These are phyloP conservation scores for Magnaporthiopsis rhizophila DNA, from an alignment of 2,329 filamentous ascomycete genomes.

Conservation along the genomic window DNA sequence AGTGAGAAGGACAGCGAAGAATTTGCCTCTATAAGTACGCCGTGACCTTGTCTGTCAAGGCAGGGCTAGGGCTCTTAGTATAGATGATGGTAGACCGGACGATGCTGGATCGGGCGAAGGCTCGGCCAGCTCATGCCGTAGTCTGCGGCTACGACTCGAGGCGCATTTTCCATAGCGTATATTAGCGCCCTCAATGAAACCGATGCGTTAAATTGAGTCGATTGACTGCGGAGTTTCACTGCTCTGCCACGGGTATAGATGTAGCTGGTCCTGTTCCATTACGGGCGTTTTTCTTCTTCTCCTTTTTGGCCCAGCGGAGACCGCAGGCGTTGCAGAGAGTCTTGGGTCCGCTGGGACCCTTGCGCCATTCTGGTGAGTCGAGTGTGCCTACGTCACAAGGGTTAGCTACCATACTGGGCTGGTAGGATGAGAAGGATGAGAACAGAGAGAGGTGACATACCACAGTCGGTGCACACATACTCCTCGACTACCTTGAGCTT, in stretches of 20 bases:
- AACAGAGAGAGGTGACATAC: slow-evolving; percentile 32
- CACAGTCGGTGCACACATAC: slow-evolving; percentile 93
- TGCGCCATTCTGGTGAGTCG: slow-evolving; percentile 93
- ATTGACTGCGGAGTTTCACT: not conserved
- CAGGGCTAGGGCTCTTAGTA: not conserved
- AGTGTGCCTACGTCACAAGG: slow-evolving; percentile 51
- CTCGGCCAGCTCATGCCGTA: not conserved
- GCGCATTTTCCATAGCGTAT: too few species aligned
- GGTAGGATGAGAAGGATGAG: not conserved
- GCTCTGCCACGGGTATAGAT: not conserved
- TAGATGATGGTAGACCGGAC: not conserved
- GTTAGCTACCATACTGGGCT: not conserved
- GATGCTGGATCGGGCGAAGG: not conserved
- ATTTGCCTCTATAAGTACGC: not conserved
- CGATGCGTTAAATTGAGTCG: too few species aligned
- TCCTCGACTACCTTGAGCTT: slow-evolving; percentile 79
- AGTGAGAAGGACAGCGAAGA: not conserved
- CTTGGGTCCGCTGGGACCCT: slow-evolving; percentile 86
- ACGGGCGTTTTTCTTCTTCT: slow-evolving; percentile 55
- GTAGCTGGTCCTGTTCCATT: slow-evolving; percentile 15
- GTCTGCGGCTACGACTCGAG: not conserved
- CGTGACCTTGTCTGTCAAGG: not conserved
- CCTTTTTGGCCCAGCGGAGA: slow-evolving; percentile 67
- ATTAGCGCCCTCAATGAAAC: too few species aligned
- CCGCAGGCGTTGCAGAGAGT: slow-evolving; percentile 95